A percentile compares a stretch with the other conserved stretches of the same genome.
Conservation (phyloP, 2,329 filamentous ascomycete species). For the Torrubiella hemipterigena region DNA sequence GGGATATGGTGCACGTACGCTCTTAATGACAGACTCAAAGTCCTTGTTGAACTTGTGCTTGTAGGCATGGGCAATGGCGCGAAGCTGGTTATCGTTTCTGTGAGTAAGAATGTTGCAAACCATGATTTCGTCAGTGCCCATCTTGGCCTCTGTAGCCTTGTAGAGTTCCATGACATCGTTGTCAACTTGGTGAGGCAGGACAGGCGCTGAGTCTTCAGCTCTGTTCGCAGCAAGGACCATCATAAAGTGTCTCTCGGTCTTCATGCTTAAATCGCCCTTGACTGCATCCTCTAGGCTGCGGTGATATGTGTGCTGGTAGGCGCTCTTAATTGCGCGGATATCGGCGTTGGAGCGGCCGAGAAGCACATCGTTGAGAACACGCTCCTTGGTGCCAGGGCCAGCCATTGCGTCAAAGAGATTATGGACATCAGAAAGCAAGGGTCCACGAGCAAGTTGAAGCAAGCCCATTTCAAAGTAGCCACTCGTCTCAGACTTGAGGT, state of each 20-base stretch:
- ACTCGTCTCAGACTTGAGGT: constrained; percentile 67
- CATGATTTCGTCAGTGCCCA: constrained; percentile 61
- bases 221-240: constrained; percentile 66
- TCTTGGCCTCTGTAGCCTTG: constrained; percentile 59
- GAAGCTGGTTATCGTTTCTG: constrained; percentile 71
- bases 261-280: constrained; percentile 67
- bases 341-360: constrained; percentile 79
- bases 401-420: constrained; percentile 60
- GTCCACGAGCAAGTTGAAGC: constrained; percentile 64
- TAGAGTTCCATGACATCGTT: constrained; percentile 68
- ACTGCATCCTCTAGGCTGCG: constrained; percentile 60
- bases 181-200: constrained; percentile 62
- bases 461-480: constrained; percentile 66
- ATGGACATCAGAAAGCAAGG: constrained; percentile 64
- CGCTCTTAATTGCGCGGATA: constrained; percentile 70
- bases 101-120: constrained; percentile 69
- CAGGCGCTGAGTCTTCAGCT: constrained; percentile 64
- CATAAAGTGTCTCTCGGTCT: constrained; percentile 76
- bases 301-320: constrained; percentile 58
- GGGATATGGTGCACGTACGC: constrained; percentile 28
- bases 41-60: constrained; percentile 56
- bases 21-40: constrained; percentile 63
- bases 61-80: constrained; percentile 69
- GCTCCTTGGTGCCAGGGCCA: constrained; percentile 77
- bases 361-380: constrained; percentile 74